Percentiles rank a stretch among this genome's conserved stretches.
Conservation (phyloP, 2,329 filamentous ascomycete genomes). For the Apiospora arundinis region DNA sequence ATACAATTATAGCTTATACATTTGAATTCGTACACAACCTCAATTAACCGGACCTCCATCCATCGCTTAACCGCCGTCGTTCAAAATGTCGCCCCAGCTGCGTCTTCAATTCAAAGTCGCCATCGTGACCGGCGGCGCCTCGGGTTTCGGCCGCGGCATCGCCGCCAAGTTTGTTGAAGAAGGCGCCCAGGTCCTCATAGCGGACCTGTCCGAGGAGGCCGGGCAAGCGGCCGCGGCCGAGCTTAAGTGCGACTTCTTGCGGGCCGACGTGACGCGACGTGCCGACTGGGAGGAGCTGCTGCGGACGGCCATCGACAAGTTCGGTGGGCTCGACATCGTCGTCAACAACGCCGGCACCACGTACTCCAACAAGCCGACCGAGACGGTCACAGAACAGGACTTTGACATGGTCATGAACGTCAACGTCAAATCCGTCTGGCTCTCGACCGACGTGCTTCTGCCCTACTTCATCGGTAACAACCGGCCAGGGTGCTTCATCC, state of each 20-base stretch:
- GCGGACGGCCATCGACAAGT: slow-evolving; percentile 50
- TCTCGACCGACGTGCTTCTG: slow-evolving; percentile 64
- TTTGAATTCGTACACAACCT: no score
- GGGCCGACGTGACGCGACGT: slow-evolving; percentile 57
- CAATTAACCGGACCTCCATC: neutral
- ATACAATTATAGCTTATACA: neutral
- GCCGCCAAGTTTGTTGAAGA: slow-evolving; percentile 64
- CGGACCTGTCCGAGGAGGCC: slow-evolving; percentile 62
- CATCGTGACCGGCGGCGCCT: slow-evolving; percentile 60
- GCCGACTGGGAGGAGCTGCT: slow-evolving; percentile 61
- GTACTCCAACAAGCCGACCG: slow-evolving; percentile 67
- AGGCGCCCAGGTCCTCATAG: slow-evolving; percentile 66
- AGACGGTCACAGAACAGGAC: slow-evolving; percentile 68
- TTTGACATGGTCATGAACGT: slow-evolving; percentile 72
- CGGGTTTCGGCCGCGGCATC: slow-evolving; percentile 69
- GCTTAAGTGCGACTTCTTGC: slow-evolving; percentile 50
- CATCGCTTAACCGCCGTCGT: no score
- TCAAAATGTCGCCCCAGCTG: slow-evolving; percentile 29
- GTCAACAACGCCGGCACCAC: slow-evolving; percentile 67
- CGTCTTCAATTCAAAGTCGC: slow-evolving; percentile 50
- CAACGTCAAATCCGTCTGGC: slow-evolving; percentile 72
- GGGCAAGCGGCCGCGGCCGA: slow-evolving; percentile 55
- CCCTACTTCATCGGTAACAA: slow-evolving; percentile 65
- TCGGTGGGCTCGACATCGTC: slow-evolving; percentile 61
- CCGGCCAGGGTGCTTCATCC: slow-evolving; percentile 66